Percentiles rank a stretch among this genome's conserved stretches.
Conservation (phyloP, 1,284 basidiomycete genomes). For the Pseudozyma thailandica region DNA sequence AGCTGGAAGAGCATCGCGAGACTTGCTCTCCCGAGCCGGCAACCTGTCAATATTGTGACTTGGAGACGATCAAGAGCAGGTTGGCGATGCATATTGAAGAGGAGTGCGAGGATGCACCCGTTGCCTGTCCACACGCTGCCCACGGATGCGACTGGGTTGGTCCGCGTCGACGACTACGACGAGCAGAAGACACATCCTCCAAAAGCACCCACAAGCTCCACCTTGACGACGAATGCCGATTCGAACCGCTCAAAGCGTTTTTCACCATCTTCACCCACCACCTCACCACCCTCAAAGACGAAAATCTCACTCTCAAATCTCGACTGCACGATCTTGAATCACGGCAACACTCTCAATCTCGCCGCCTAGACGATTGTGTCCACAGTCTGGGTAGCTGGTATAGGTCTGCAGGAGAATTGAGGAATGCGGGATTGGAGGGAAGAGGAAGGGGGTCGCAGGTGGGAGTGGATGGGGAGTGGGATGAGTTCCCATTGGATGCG, state of each 20-base stretch:
- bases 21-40: slow-evolving; percentile 39
- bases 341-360: slow-evolving; percentile 17
- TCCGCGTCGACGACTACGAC: slow-evolving; percentile 14
- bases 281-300: slow-evolving; percentile 23
- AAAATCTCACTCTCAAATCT: slow-evolving; percentile 31
- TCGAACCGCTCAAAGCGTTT: slow-evolving; percentile 46
- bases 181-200: background rate
- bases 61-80: slow-evolving; percentile 28
- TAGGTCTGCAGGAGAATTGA: slow-evolving; percentile 31
- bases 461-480: slow-evolving; percentile 48
- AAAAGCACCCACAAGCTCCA: slow-evolving; percentile 17
- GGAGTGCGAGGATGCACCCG: slow-evolving; percentile 27
- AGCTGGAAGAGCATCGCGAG: slow-evolving; percentile 24
- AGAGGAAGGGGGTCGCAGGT: slow-evolving; percentile 27
- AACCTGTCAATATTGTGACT: slow-evolving; percentile 26
- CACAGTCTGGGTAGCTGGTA: slow-evolving; percentile 50
- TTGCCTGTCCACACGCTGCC: slow-evolving; percentile 30
- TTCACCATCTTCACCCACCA: slow-evolving; percentile 31
- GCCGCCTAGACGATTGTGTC: slow-evolving; percentile 34
- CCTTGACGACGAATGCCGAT: slow-evolving; percentile 38
- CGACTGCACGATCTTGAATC: slow-evolving; percentile 25
- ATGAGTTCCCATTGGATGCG: slow-evolving; percentile 47
- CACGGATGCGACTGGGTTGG: slow-evolving; percentile 53
- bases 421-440: background rate
- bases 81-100: slow-evolving; percentile 25